Percentiles rank a stretch among this genome's conserved stretches.
Evolutionary conservation across 768 basidiomycete species (phyloP).

Genomic region (Sarcodon sp.): DNA sequence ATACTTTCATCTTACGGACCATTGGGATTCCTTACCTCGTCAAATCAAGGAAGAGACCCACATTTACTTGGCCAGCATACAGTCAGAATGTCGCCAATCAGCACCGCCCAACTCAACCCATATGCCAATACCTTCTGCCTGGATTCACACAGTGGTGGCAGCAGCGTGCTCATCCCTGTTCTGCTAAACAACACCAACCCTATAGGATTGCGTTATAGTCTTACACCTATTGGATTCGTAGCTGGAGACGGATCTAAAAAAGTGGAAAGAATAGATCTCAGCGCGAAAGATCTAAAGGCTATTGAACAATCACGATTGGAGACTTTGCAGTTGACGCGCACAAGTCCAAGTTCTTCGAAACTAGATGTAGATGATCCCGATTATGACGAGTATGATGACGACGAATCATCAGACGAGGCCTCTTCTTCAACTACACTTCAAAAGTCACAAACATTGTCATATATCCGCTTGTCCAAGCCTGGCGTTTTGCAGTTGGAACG

Average conservation of each 20-base stretch:
- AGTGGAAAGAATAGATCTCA: conserved; percentile 42
- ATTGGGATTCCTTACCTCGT: conserved; percentile 32
- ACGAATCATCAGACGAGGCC: conserved; percentile 10
- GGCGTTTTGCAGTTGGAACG: conserved; percentile 66
- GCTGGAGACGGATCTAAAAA: conserved; percentile 19
- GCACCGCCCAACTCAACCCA: conserved; percentile 85
- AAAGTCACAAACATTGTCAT: conserved; percentile 59
- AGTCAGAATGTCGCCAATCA: conserved; percentile 85
- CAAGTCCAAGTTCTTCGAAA: conserved; percentile 16
- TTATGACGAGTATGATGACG: conserved; percentile 61
- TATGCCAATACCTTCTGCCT: conserved; percentile 64
- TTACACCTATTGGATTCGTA: conserved; percentile 43
- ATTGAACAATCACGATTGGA: conserved; percentile 52
- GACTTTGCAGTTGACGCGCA: conserved; percentile 30
- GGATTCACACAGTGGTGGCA: conserved; percentile 24
- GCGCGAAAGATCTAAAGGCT: conserved; percentile 49
- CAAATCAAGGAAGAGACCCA: conserved; percentile 29
- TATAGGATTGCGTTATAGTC: conserved; percentile 54
- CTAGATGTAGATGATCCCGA: conserved; percentile 26
- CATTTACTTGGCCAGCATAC: conserved; percentile 82
- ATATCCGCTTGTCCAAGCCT: conserved; percentile 62
- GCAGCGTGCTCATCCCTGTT: conserved; percentile 62
- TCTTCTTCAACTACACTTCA: conserved; percentile 38
- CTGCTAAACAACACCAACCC: conserved; percentile 87
- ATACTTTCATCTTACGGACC: conserved; percentile 32